phyloP scores from a whole-genome alignment of 1,284 basidiomycete species.

The Earliella scabrosa region DNA sequence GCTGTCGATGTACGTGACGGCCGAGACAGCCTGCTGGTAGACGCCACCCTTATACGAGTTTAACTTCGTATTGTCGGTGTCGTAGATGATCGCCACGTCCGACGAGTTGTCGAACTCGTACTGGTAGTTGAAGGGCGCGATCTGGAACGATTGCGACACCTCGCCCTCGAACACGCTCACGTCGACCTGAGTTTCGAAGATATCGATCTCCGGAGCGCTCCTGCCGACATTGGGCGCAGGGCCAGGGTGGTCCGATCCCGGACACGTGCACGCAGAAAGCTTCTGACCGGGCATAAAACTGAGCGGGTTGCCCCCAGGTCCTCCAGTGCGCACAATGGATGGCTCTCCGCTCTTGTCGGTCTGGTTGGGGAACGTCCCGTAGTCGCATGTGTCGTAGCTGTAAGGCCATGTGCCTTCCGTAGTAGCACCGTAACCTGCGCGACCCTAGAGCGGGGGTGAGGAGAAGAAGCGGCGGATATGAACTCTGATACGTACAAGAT shows the following conservation, averaged over 20 bases:
- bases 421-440: slow-evolving; percentile 64
- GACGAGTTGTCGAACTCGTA: slow-evolving; percentile 65
- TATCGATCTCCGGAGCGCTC: slow-evolving; percentile 68
- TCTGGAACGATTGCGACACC: slow-evolving; percentile 81
- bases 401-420: slow-evolving; percentile 77
- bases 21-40: slow-evolving; percentile 83
- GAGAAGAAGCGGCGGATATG: slow-evolving; percentile 38
- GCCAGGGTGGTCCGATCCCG: slow-evolving; percentile 67
- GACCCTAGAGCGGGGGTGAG: slow-evolving; percentile 43
- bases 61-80: slow-evolving; percentile 52
- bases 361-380: slow-evolving; percentile 87
- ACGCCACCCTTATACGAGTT: slow-evolving; percentile 80
- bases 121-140: slow-evolving; percentile 78
- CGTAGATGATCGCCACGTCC: slow-evolving; percentile 57
- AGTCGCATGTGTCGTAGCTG: slow-evolving; percentile 81
- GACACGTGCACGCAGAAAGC: slow-evolving; percentile 58
- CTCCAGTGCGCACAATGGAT: slow-evolving; percentile 53
- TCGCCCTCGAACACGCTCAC: slow-evolving; percentile 44
- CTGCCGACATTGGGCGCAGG: slow-evolving; percentile 55
- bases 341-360: slow-evolving; percentile 59
- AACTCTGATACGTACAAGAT: slow-evolving; percentile 42
- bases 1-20: slow-evolving; percentile 58
- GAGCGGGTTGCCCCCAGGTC: slow-evolving; percentile 43
- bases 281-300: slow-evolving; percentile 62
- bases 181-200: slow-evolving; percentile 64